Conservation (phyloP, 768 basidiomycete species). For the Dentipellis fragilis region DNA sequence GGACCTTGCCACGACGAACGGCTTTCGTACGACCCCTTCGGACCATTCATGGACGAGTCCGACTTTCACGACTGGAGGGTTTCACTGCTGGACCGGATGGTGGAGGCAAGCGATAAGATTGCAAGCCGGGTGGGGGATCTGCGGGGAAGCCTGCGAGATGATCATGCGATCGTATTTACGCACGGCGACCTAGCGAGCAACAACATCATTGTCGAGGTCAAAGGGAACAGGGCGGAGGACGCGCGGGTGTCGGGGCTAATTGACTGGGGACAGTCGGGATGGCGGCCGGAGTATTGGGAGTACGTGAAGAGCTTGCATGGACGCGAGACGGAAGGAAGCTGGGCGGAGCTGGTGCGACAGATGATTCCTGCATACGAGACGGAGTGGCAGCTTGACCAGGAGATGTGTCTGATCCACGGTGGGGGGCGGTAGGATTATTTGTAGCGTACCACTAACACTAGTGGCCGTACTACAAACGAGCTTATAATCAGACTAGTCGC, state of each 20-base stretch:
- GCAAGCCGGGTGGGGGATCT: background rate
- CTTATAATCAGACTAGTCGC: no score
- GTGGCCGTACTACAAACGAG: no score
- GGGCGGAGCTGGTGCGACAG: background rate
- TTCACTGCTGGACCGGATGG: background rate
- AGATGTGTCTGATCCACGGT: background rate
- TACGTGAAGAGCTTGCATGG: constrained; percentile 3
- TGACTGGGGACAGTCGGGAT: constrained; percentile 11
- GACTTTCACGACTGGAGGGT: constrained; percentile 6
- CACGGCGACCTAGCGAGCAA: constrained; percentile 7
- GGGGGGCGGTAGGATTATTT: background rate
- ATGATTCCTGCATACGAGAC: background rate
- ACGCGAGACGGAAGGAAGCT: background rate
- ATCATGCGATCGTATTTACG: constrained; percentile 9
- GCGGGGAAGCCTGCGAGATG: background rate
- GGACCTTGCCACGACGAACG: background rate
- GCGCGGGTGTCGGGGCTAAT: constrained; percentile 3
- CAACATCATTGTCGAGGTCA: constrained; percentile 6
- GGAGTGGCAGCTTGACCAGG: background rate
- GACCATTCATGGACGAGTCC: constrained; percentile 4
- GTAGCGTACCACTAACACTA: no score
- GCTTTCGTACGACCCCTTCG: background rate
- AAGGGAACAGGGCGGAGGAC: constrained; percentile 2
- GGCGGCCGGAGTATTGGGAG: constrained; percentile 11
- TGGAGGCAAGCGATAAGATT: background rate